A percentile compares a stretch with the other conserved stretches of the same genome.
Conservation (phyloP, 495 filamentous ascomycete species). For the Opeltia flavorubescens region DNA sequence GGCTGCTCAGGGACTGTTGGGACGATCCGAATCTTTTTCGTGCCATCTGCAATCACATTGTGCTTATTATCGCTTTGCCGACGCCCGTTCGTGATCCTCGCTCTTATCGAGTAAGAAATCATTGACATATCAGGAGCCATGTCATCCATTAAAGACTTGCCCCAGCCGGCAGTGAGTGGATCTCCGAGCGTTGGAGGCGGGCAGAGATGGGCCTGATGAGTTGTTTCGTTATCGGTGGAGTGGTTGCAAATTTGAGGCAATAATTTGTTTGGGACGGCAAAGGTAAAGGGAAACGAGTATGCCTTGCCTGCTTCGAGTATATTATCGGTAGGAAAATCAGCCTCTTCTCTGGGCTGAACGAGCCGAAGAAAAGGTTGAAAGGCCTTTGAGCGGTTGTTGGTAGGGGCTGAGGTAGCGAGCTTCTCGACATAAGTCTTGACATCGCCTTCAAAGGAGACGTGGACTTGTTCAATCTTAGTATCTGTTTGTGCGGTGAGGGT, state of each 20-base stretch:
- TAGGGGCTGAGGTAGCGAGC: constrained; percentile 27
- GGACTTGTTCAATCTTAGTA: constrained; percentile 62
- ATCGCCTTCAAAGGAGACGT: constrained; percentile 70
- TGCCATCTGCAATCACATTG: constrained; percentile 32
- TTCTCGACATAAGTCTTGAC: constrained; percentile 38
- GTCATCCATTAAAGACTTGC: constrained; percentile 52
- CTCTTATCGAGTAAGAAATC: constrained; percentile 61
- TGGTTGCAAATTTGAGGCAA: constrained; percentile 49
- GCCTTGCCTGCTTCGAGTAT: constrained; percentile 49
- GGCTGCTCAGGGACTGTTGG: constrained; percentile 62
- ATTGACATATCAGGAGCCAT: constrained; percentile 68
- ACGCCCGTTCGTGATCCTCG: constrained; percentile 29
- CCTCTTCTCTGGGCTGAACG: constrained; percentile 59
- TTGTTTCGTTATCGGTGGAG: constrained; percentile 34
- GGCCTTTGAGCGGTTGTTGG: constrained; percentile 36
- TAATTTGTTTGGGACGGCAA: constrained; percentile 67
- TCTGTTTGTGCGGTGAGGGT: constrained; percentile 47
- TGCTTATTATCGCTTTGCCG: constrained; percentile 25
- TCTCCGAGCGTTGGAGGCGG: constrained; percentile 75
- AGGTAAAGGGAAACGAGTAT: constrained; percentile 73
- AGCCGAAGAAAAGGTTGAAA: constrained; percentile 63
- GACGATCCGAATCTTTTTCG: constrained; percentile 59
- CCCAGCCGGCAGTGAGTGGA: constrained; percentile 33
- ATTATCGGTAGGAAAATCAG: constrained; percentile 53
- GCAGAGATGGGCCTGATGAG: constrained; percentile 58